Evolutionary conservation across 768 basidiomycete species (phyloP).

Genomic region (Heimioporus sp.): DNA sequence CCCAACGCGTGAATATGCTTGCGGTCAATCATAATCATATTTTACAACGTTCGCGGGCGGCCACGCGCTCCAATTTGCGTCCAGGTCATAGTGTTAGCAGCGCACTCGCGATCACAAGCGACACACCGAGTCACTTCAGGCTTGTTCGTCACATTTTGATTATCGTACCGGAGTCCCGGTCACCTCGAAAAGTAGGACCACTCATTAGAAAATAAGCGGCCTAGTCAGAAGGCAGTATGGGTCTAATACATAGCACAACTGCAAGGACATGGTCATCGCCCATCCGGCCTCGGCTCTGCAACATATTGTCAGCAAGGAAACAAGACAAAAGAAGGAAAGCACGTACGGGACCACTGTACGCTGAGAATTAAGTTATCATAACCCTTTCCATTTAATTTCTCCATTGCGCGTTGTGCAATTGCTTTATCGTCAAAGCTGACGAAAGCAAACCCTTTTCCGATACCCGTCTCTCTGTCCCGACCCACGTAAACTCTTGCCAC

Average conservation of each 20-base stretch:
- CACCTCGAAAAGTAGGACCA: no score
- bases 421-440: constrained; percentile 88
- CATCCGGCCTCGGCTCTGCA: constrained; percentile 45
- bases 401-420: constrained; percentile 83
- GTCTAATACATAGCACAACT: constrained; percentile 1
- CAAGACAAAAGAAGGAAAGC: background rate
- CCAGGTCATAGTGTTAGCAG: no score
- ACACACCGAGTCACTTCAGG: no score
- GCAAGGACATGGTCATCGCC: constrained; percentile 21
- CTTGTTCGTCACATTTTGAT: no score
- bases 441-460: constrained; percentile 96
- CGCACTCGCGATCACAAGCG: no score
- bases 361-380: constrained; percentile 89
- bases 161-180: no score
- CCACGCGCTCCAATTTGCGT: no score
- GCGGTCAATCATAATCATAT: no score
- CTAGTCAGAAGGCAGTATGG: background rate
- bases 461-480: constrained; percentile 89
- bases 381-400: constrained; percentile 87
- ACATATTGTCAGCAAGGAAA: background rate
- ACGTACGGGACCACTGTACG: constrained; percentile 65
- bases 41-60: no score
- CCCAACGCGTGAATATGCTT: no score
- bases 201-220: no score
- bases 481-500: constrained; percentile 93